These are phyloP conservation scores for Flaveria bidentis DNA, from an alignment of 129 eudicot species.

Conservation along the genomic window DNA sequence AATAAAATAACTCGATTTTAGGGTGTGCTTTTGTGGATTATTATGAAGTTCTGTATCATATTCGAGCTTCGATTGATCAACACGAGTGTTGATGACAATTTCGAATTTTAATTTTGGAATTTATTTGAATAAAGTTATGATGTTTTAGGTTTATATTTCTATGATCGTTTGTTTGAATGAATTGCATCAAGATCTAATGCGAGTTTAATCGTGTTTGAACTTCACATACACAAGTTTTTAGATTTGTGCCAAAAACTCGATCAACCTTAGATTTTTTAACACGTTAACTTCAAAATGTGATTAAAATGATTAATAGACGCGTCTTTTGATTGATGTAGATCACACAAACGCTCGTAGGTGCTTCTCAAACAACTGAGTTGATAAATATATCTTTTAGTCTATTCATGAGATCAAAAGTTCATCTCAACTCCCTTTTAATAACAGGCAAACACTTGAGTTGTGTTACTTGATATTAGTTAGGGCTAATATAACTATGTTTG, in stretches of 20 bases:
- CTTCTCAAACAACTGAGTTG: not conserved
- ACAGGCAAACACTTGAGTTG: too few relatives aligned
- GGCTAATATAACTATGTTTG: too few relatives aligned
- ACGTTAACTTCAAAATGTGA: not conserved
- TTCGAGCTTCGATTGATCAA: conserved; percentile 3
- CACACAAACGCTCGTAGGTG: not conserved
- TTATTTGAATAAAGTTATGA: not conserved
- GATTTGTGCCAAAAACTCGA: not conserved
- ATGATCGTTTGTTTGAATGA: not conserved
- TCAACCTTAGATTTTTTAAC: not conserved
- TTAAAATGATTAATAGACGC: not conserved
- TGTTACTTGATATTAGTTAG: too few relatives aligned
- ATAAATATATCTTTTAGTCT: not conserved
- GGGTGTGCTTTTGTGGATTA: conserved; percentile 11
- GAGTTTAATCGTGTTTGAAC: conserved; percentile 3
- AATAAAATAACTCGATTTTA: conserved; percentile 13
- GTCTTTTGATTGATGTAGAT: not conserved
- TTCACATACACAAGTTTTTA: not conserved
- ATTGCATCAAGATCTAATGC: not conserved
- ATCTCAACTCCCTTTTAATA: too few relatives aligned
- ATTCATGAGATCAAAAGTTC: not conserved
- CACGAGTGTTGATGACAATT: not conserved
- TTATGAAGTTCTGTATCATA: conserved; percentile 22
- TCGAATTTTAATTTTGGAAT: not conserved
- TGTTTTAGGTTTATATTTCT: conserved; percentile 8